Evolutionary conservation across 345 rosid species (phyloP).

Genomic region (Pistacia integerrima): DNA sequence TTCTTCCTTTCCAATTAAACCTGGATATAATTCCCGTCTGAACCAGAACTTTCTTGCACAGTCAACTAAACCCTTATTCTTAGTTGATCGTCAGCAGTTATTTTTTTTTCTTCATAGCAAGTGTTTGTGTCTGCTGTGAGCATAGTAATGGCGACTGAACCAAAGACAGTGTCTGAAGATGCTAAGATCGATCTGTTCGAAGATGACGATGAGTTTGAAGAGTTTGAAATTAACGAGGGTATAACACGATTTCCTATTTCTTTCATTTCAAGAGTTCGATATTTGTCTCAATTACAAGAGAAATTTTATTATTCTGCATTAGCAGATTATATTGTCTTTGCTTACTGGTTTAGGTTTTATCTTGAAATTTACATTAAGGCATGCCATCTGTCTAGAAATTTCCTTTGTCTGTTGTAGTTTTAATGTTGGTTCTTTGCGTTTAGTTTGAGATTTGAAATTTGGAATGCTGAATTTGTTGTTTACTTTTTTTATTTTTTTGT

Average conservation of each 20-base stretch:
- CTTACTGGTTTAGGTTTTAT: no score
- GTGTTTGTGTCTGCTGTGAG: constrained; percentile 12
- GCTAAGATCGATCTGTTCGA: constrained; percentile 90
- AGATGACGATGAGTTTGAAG: constrained; percentile 96
- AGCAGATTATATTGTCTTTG: no score
- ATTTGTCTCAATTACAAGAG: background rate
- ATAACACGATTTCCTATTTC: background rate
- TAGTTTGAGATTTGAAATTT: background rate
- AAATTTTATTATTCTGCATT: no score
- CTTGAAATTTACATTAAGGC: background rate
- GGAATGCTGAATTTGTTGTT: background rate
- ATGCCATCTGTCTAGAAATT: background rate
- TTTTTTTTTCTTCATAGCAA: background rate
- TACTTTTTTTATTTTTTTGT: background rate
- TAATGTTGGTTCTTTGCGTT: background rate
- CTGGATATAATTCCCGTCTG: background rate
- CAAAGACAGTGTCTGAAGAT: constrained; percentile 54
- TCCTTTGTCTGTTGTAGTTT: background rate
- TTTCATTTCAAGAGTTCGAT: background rate
- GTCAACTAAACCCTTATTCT: background rate
- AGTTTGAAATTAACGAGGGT: constrained; percentile 73
- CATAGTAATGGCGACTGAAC: constrained; percentile 57
- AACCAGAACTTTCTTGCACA: background rate
- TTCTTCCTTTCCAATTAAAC: no score
- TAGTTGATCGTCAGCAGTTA: background rate